Evolutionary conservation across 2,329 filamentous ascomycete species (phyloP).

Genomic region (Fusarium palustre): DNA sequence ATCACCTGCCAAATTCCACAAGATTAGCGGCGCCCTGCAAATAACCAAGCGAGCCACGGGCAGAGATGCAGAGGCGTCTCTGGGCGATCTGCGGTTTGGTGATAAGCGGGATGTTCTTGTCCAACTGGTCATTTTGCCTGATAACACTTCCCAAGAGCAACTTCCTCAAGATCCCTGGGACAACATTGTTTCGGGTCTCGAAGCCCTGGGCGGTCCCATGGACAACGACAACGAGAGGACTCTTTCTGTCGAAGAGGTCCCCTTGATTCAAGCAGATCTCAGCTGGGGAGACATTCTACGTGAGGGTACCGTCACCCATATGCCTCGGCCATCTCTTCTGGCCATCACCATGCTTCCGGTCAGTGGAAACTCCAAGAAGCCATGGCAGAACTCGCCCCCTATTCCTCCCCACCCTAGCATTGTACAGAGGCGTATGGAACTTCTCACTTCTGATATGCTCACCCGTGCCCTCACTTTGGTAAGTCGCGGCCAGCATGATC

Average conservation of each 20-base stretch:
- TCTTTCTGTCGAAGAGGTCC: slow-evolving; percentile 91
- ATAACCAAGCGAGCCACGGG: slow-evolving; percentile 97
- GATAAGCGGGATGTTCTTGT: slow-evolving; percentile 95
- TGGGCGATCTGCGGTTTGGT: slow-evolving; percentile 93
- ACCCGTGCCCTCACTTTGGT: slow-evolving; percentile 91
- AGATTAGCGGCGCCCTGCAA: slow-evolving; percentile 95
- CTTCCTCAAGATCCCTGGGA: slow-evolving; percentile 96
- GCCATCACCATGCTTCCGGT: slow-evolving; percentile 95
- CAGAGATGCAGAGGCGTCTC: slow-evolving; percentile 89
- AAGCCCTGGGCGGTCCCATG: slow-evolving; percentile 88
- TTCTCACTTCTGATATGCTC: slow-evolving; percentile 97
- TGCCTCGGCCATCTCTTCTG: slow-evolving; percentile 88
- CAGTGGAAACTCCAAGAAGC: slow-evolving; percentile 70
- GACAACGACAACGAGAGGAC: slow-evolving; percentile 88
- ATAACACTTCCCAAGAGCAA: slow-evolving; percentile 83
- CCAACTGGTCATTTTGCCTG: slow-evolving; percentile 90
- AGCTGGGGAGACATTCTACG: slow-evolving; percentile 93
- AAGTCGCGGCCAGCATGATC: slow-evolving; percentile 90
- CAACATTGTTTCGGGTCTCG: slow-evolving; percentile 92
- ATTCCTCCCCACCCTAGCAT: slow-evolving; percentile 96
- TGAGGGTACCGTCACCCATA: slow-evolving; percentile 86
- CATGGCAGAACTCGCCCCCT: slow-evolving; percentile 75
- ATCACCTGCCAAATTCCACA: slow-evolving; percentile 97
- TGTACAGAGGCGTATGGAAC: slow-evolving; percentile 96
- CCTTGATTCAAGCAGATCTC: slow-evolving; percentile 93